Conservation (phyloP, 2,329 filamentous ascomycete genomes). For the Rugonectria rugulosa region DNA sequence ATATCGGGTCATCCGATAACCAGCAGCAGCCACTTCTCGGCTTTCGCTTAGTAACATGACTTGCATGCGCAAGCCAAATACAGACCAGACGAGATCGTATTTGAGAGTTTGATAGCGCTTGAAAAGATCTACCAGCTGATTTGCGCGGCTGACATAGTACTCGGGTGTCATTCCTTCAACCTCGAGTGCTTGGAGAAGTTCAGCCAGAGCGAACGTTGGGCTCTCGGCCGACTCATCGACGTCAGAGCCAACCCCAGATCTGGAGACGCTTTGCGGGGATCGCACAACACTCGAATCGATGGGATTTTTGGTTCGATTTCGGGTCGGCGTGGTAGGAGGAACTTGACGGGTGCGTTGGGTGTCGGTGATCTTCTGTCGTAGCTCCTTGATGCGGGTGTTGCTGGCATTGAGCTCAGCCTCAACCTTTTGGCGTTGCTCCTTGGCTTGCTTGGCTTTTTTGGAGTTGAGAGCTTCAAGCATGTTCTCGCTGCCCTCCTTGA, state of each 20-base stretch:
- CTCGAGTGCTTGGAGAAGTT: constrained; percentile 90
- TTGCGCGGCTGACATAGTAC: constrained; percentile 93
- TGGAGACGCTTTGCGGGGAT: constrained; percentile 65
- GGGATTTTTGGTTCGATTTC: constrained; percentile 55
- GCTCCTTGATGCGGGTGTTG: constrained; percentile 73
- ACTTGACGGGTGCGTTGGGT: constrained; percentile 59
- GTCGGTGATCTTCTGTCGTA: constrained; percentile 67
- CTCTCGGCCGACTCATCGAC: constrained; percentile 78
- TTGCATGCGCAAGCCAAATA: constrained; percentile 93
- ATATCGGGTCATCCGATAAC: constrained; percentile 92
- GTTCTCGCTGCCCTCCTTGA: constrained; percentile 97
- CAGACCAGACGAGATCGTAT: constrained; percentile 94
- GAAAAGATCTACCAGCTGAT: constrained; percentile 94
- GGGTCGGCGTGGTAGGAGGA: constrained; percentile 60
- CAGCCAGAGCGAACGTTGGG: constrained; percentile 88
- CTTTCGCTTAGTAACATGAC: constrained; percentile 96
- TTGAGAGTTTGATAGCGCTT: constrained; percentile 92
- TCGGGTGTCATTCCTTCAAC: constrained; percentile 87
- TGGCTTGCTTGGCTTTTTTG: constrained; percentile 95
- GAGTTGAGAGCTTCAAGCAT: constrained; percentile 92
- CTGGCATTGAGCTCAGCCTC: constrained; percentile 92
- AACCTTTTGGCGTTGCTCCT: constrained; percentile 79
- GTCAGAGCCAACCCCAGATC: constrained; percentile 66
- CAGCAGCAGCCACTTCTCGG: constrained; percentile 92
- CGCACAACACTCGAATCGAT: constrained; percentile 57